A percentile compares a stretch with the other conserved stretches of the same genome.
Evolutionary conservation across 208 protist species (phyloP).

Genomic region (Crithidia acanthocephali): DNA sequence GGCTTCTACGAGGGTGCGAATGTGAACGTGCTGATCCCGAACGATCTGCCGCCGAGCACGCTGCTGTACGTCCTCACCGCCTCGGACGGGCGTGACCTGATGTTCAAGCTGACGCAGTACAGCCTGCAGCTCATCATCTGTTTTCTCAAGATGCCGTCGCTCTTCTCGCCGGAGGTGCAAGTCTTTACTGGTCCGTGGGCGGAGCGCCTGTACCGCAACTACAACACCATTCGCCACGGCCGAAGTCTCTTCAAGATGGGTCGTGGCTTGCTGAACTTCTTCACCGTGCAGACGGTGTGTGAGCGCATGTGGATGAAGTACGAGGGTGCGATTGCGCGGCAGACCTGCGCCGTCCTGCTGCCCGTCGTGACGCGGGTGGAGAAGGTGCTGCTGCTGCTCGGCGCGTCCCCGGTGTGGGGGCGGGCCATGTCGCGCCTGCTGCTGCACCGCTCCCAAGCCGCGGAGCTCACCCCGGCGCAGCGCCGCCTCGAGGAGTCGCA

Average conservation of each 20-base stretch:
- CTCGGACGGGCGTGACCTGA: conserved; percentile 79
- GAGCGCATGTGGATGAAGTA: conserved; percentile 70
- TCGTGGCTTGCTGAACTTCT: conserved; percentile 76
- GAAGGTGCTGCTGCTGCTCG: conserved; percentile 6
- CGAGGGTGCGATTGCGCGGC: conserved; percentile 34
- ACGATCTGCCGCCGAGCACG: conserved; percentile 80
- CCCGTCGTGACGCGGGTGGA: conserved; percentile 29
- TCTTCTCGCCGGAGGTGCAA: conserved; percentile 68
- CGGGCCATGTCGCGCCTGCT: conserved; percentile 7
- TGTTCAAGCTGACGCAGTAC: conserved; percentile 90
- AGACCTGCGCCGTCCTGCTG: conserved; percentile 26
- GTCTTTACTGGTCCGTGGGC: conserved; percentile 56
- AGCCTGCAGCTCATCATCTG: conserved; percentile 75
- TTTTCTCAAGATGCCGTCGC: conserved; percentile 58
- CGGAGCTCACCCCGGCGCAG: conserved; percentile 15
- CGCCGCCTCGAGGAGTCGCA: conserved; percentile 11
- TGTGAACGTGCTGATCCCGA: conserved; percentile 69
- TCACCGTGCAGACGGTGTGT: conserved; percentile 68
- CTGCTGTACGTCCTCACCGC: conserved; percentile 88
- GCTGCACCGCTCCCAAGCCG: conserved; percentile 25
- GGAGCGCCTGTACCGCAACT: conserved; percentile 76
- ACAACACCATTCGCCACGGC: conserved; percentile 88
- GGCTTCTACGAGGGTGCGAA: conserved; percentile 68
- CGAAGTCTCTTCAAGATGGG: conserved; percentile 89
- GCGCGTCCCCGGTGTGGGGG: conserved; percentile 18